Evolutionary conservation across 164 flowering plant species (phyloP), one percentile per base, ranked within the genome.

Genomic region (Saururus chinensis): DNA sequence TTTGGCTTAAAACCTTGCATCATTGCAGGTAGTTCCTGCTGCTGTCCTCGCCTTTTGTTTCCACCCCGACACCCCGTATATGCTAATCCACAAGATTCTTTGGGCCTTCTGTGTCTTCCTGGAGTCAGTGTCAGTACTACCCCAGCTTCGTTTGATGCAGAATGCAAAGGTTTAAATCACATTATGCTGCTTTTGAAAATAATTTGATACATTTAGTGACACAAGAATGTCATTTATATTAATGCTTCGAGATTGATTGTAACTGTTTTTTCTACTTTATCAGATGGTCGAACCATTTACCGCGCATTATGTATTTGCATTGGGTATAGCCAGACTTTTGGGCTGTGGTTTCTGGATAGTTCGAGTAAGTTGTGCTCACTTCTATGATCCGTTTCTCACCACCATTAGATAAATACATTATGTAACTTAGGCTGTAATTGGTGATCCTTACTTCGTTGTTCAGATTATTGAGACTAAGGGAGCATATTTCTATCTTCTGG

Each of bases 231-330:
- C 58, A 24, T 56, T 9, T 59, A 21, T 37, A 17, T 37, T 59
- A 30, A 19, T 57, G 45, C 14, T 40, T 9, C 24, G 41, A 12
- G 11, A 21, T 9, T n/a, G 22, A n/a, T n/a, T n/a, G n/a, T n/a
- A n/a, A n/a, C n/a, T n/a, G n/a, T n/a, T 64, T 22, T 17, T 23
- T 56, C 23, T 72, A 40, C 56, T 55, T 40, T 59, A 68, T 41
- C 84, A 88, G 98, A 87, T 87, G 85, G 78, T 92, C 45, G 98
- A 92, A 73, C 92, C 98, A 42, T 87, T 87, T 66, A 89, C 98
- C 4, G 87, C 81, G 7, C 92, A 85, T 73, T 92, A 89, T 60
- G 91, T 89, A 40, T 92, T 92, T 74, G 98, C 98, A n/a, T 52
- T 89, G 69, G 98, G 98, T 9, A 64, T 89, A 57, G 79, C 96